These are phyloP conservation scores for Flaveria linearis DNA, from an alignment of 129 eudicot species.

Conservation along the genomic window DNA sequence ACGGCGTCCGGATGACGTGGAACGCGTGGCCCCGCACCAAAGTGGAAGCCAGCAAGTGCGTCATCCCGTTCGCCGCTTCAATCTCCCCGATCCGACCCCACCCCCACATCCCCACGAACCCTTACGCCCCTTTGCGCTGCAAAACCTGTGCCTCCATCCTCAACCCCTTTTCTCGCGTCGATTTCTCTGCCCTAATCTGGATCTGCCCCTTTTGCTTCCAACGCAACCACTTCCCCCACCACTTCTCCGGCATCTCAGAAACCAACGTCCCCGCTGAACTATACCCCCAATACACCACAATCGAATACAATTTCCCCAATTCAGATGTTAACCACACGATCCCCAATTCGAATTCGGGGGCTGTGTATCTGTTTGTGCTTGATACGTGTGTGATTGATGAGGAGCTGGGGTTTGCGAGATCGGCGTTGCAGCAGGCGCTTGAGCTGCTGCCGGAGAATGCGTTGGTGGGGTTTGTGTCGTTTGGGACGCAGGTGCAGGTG, in stretches of 20 bases:
- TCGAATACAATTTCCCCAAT: conserved; percentile 41
- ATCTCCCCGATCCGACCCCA: conserved; percentile 82
- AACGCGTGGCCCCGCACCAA: conserved; percentile 81
- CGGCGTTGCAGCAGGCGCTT: conserved; percentile 73
- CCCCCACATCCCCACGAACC: conserved; percentile 64
- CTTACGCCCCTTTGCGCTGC: conserved; percentile 81
- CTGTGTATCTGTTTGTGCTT: conserved; percentile 70
- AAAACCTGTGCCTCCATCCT: conserved; percentile 68
- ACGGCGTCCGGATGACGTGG: conserved; percentile 86
- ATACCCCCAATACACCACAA: conserved; percentile 71
- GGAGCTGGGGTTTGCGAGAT: conserved; percentile 70
- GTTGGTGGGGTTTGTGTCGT: conserved; percentile 81
- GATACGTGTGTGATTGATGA: conserved; percentile 92
- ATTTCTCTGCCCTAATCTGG: conserved; percentile 79
- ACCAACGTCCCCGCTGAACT: conserved; percentile 85
- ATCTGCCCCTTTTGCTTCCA: conserved; percentile 93
- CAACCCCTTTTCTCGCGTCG: conserved; percentile 72
- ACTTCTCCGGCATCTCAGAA: conserved; percentile 65
- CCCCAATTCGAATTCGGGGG: conserved; percentile 10
- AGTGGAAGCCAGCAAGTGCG: conserved; percentile 80
- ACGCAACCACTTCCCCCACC: conserved; percentile 85
- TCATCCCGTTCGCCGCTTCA: conserved; percentile 86
- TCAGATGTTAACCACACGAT: conserved; percentile 15
- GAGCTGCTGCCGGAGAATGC: conserved; percentile 85
- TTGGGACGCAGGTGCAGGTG: conserved; percentile 94